Percentiles rank a stretch among this genome's conserved stretches.
These are phyloP conservation scores for Heteromeles arbutifolia DNA, from an alignment of 306 rosid species.

Conservation along the genomic window DNA sequence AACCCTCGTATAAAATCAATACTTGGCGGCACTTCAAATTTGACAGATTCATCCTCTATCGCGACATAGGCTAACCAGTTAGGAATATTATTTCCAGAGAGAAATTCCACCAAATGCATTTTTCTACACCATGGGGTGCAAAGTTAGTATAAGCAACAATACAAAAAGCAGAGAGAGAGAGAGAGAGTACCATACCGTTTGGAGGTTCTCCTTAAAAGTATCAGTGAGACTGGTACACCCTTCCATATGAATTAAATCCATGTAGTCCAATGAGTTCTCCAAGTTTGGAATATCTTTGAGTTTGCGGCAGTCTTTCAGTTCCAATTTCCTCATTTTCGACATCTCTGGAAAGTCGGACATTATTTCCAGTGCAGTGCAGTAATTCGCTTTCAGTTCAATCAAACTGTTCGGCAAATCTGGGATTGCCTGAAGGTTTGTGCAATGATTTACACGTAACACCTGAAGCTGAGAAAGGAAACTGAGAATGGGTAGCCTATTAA, in stretches of 20 bases:
- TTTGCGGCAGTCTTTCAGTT: background rate
- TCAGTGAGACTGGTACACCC: background rate
- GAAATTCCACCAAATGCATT: background rate
- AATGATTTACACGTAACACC: no score
- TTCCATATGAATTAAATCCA: background rate
- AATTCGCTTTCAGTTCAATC: no score
- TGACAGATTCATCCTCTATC: no score
- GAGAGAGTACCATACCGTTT: slow-evolving; percentile 12
- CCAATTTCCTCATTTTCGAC: no score
- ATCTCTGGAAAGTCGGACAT: no score
- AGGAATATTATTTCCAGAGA: slow-evolving; percentile 13
- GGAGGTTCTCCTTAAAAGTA: background rate
- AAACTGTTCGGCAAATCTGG: no score
- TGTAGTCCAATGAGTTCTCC: background rate
- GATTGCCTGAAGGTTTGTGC: no score
- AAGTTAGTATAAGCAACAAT: background rate
- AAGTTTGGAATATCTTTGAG: background rate
- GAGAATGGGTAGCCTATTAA: background rate
- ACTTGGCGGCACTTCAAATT: no score
- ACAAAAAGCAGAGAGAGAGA: background rate
- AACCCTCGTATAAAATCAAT: no score
- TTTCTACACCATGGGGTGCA: background rate
- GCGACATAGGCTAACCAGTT: background rate
- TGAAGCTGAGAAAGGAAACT: background rate
- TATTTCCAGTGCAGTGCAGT: no score